Evolutionary conservation across 1,284 basidiomycete species (phyloP).

Genomic region (Ceraceosorus bombacis): DNA sequence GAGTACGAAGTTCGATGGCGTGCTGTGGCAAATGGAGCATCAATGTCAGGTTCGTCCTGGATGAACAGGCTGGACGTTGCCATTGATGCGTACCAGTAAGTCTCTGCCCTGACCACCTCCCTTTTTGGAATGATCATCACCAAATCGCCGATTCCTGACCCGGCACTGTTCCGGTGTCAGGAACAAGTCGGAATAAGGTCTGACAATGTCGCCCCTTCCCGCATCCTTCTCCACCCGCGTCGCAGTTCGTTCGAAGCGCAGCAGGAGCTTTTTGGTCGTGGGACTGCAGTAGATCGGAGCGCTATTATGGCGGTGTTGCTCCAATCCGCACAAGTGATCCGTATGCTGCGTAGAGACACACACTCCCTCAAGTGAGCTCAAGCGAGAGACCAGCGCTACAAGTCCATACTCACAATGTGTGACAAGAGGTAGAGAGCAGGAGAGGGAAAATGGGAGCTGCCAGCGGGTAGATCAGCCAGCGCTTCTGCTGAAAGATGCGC

Average conservation of each 20-base stretch:
- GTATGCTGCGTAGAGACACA: slow-evolving; percentile 17
- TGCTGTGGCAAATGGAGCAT: slow-evolving; percentile 6
- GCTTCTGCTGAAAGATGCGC: slow-evolving; percentile 13
- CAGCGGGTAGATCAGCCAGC: slow-evolving; percentile 1
- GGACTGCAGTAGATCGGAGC: slow-evolving; percentile 35
- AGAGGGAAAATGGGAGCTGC: slow-evolving; percentile 9
- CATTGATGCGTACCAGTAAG: slow-evolving; percentile 8
- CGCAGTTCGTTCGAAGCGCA: slow-evolving; percentile 30
- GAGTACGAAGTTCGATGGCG: slow-evolving; percentile 52
- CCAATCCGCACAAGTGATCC: slow-evolving; percentile 40
- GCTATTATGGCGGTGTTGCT: slow-evolving; percentile 18
- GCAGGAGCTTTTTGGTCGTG: slow-evolving; percentile 30
- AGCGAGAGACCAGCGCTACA: too few species aligned
- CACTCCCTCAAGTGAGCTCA: too few species aligned
- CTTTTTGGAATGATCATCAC: not conserved
- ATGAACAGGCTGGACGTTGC: too few species aligned
- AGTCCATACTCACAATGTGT: slow-evolving; percentile 15
- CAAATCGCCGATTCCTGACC: slow-evolving; percentile 15
- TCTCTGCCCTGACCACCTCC: slow-evolving; percentile 15
- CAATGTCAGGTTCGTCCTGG: too few species aligned
- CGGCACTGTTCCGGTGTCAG: slow-evolving; percentile 21
- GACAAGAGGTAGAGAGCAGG: slow-evolving; percentile 35
- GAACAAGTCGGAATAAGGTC: slow-evolving; percentile 27
- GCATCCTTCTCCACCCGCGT: slow-evolving; percentile 21
- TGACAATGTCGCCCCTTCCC: slow-evolving; percentile 15